Percentiles rank a stretch among this genome's conserved stretches.
These are phyloP conservation scores for Onygena corvina DNA, from an alignment of 2,329 filamentous ascomycete species.

Conservation along the genomic window DNA sequence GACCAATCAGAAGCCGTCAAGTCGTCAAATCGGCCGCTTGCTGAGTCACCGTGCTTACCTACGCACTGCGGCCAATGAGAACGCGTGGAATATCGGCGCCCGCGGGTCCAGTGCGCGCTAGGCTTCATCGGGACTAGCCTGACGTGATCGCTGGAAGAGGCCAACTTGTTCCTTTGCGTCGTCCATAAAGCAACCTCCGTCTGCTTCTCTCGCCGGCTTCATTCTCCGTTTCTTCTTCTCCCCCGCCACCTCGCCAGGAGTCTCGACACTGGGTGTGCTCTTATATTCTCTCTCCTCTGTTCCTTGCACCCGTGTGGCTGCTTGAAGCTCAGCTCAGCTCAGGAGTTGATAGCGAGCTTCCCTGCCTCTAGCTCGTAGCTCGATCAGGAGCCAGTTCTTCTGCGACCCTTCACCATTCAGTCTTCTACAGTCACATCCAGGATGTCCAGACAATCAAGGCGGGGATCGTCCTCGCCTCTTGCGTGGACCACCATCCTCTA, in stretches of 20 bases:
- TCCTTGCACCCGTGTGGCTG: conserved; percentile 8
- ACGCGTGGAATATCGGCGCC: conserved; percentile 28
- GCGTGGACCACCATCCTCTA: conserved; percentile 85
- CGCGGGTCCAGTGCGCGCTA: conserved; percentile 9
- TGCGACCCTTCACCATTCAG: conserved; percentile 1
- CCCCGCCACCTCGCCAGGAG: conserved; percentile 9
- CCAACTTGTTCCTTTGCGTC: conserved; percentile 28
- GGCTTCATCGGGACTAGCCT: conserved; percentile 11
- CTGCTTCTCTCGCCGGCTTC: conserved; percentile 9
- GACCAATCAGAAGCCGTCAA: conserved; percentile 12
- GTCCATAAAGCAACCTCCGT: background rate
- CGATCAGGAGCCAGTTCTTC: conserved; percentile 3
- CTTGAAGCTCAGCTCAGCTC: conserved; percentile 5
- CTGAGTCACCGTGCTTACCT: conserved; percentile 19
- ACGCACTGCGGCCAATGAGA: conserved; percentile 26
- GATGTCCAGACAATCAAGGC: conserved; percentile 49
- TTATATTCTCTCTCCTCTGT: conserved; percentile 13
- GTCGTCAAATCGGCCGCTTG: background rate
- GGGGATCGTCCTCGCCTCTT: conserved; percentile 54
- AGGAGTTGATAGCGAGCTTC: conserved; percentile 3
- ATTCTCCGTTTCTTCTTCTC: conserved; percentile 17
- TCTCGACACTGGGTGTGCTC: conserved; percentile 11
- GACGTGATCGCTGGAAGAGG: conserved; percentile 27
- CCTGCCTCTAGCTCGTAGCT: background rate
- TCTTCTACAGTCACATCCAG: conserved; percentile 20